Evolutionary conservation across 2,329 filamentous ascomycete species (phyloP).

Genomic region (Fusarium sp.): DNA sequence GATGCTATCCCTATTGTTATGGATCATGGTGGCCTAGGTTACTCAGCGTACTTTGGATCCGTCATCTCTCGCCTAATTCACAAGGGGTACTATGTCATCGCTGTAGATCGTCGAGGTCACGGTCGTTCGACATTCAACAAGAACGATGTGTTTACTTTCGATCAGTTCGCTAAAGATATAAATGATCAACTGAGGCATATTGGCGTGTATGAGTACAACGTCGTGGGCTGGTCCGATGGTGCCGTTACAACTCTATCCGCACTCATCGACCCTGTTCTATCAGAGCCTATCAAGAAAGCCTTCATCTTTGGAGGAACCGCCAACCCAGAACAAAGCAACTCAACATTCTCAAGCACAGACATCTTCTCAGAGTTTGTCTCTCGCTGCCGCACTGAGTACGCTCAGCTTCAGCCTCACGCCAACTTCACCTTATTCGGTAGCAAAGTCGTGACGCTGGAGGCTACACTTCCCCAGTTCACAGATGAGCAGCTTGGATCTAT

Average conservation of each 20-base stretch:
- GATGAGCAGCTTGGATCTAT: slow-evolving; percentile 48
- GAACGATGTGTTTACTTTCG: slow-evolving; percentile 54
- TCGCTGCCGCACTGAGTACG: slow-evolving; percentile 54
- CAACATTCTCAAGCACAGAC: slow-evolving; percentile 49
- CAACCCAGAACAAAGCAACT: slow-evolving; percentile 51
- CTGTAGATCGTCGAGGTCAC: slow-evolving; percentile 57
- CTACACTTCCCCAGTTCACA: slow-evolving; percentile 51
- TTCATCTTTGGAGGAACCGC: slow-evolving; percentile 56
- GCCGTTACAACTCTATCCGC: slow-evolving; percentile 54
- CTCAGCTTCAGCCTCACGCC: slow-evolving; percentile 51
- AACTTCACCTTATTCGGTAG: slow-evolving; percentile 54
- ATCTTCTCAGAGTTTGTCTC: slow-evolving; percentile 53
- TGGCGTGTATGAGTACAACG: slow-evolving; percentile 49
- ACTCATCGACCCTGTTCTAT: slow-evolving; percentile 50
- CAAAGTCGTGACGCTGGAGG: slow-evolving; percentile 55
- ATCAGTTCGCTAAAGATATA: slow-evolving; percentile 54
- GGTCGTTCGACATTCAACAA: slow-evolving; percentile 55
- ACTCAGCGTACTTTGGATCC: slow-evolving; percentile 56
- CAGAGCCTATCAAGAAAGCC: slow-evolving; percentile 53
- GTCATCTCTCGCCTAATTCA: slow-evolving; percentile 53
- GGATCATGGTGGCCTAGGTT: slow-evolving; percentile 57
- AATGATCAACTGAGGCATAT: slow-evolving; percentile 48
- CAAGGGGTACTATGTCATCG: slow-evolving; percentile 54
- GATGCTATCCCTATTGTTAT: slow-evolving; percentile 54
- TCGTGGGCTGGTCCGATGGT: slow-evolving; percentile 59